A percentile compares a stretch with the other conserved stretches of the same genome.
These are phyloP conservation scores for Immersiporthe knoxdaviesiana DNA, from an alignment of 2,329 filamentous ascomycete genomes.

Conservation along the genomic window DNA sequence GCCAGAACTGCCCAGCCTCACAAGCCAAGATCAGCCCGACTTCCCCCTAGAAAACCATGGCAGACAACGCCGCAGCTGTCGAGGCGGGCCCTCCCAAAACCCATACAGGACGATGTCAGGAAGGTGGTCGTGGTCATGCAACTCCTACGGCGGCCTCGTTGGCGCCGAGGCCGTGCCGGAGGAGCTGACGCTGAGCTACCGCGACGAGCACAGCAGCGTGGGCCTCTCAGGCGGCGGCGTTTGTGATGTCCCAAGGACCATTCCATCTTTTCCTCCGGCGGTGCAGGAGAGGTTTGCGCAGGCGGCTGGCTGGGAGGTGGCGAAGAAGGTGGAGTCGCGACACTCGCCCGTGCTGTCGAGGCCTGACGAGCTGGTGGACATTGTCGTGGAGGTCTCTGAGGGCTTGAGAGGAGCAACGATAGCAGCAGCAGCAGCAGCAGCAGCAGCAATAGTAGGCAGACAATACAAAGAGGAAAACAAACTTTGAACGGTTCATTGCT, in stretches of 20 bases:
- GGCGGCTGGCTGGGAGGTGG: background rate
- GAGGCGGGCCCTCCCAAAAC: background rate
- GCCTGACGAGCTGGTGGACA: background rate
- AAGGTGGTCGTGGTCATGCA: conserved; percentile 34
- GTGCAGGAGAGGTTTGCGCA: conserved; percentile 17
- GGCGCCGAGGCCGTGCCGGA: conserved; percentile 32
- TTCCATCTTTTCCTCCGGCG: conserved; percentile 30
- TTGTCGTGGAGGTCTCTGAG: background rate
- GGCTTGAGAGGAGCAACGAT: background rate
- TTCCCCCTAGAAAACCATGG: conserved; percentile 1
- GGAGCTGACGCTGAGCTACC: conserved; percentile 28
- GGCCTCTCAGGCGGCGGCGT: conserved; percentile 31
- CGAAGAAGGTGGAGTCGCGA: conserved; percentile 2
- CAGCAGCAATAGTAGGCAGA: no score
- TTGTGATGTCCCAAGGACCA: conserved; percentile 32
- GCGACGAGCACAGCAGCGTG: conserved; percentile 22
- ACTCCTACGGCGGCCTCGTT: conserved; percentile 35
- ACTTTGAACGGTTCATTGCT: no score
- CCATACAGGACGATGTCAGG: conserved; percentile 28
- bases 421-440: no score
- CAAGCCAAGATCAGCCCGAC: conserved; percentile 8
- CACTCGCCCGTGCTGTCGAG: conserved; percentile 9
- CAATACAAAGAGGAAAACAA: no score
- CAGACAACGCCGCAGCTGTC: background rate
- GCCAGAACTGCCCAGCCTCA: conserved; percentile 5